phyloP scores from a whole-genome alignment of 2,329 filamentous ascomycete species.

The Erysiphe neolycopersici region DNA sequence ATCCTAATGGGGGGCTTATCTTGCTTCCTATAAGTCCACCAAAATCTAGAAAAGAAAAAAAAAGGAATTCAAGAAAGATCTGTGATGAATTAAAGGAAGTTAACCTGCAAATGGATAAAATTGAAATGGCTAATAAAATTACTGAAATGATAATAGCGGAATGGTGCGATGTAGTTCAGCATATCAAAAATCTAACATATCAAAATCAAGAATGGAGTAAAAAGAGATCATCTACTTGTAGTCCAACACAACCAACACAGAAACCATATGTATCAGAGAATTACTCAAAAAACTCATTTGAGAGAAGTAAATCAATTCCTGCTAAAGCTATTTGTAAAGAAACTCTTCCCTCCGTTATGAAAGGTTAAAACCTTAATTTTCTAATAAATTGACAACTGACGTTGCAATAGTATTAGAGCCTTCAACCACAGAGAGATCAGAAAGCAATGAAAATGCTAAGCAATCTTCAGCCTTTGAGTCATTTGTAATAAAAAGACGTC shows the following conservation, averaged over 20 bases:
- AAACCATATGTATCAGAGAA: slow-evolving; percentile 19
- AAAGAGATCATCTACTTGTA: slow-evolving; percentile 3
- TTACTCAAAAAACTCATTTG: slow-evolving; percentile 16
- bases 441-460: slow-evolving; percentile 3
- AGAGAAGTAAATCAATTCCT: slow-evolving; percentile 12
- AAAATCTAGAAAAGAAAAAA: slow-evolving; percentile 16
- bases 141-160: slow-evolving; percentile 38
- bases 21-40: slow-evolving; percentile 14
- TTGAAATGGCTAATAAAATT: slow-evolving; percentile 29
- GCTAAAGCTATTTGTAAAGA: slow-evolving; percentile 4
- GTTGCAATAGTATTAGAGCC: not conserved
- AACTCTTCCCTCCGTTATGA: not conserved
- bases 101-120: slow-evolving; percentile 21
- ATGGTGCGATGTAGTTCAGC: slow-evolving; percentile 35
- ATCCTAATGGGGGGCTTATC: slow-evolving; percentile 8
- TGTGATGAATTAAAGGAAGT: slow-evolving; percentile 6
- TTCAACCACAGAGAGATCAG: not conserved
- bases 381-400: not conserved
- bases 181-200: slow-evolving; percentile 23
- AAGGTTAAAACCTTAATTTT: not conserved
- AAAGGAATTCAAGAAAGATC: slow-evolving; percentile 12
- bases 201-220: slow-evolving; percentile 3
- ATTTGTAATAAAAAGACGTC: slow-evolving; percentile 5
- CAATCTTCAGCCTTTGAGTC: slow-evolving; percentile 7
- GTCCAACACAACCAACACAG: slow-evolving; percentile 7